A percentile compares a stretch with the other conserved stretches of the same genome.
Conservation (phyloP, 495 filamentous ascomycete species). For the Hypoxylon crocopeplum region DNA sequence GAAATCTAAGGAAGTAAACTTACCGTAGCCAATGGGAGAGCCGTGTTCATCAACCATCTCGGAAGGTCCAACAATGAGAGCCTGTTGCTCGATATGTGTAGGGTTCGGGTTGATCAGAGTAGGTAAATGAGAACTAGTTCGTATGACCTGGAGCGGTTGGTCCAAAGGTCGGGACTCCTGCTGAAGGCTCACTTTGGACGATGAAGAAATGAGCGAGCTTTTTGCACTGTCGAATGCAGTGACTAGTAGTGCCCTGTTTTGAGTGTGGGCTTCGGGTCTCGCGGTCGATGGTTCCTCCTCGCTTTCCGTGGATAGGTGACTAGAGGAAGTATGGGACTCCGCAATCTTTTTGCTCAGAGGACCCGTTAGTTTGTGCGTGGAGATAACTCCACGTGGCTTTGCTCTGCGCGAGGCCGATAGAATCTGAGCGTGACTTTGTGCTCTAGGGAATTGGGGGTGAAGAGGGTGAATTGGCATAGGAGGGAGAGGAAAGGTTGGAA, state of each 20-base stretch:
- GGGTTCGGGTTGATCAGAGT: neutral
- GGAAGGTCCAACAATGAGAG: neutral
- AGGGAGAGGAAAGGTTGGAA: no score
- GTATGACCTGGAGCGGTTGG: neutral
- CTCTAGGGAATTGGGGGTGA: no score
- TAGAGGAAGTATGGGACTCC: no score
- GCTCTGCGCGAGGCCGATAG: no score
- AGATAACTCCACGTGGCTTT: no score
- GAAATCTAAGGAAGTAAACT: neutral
- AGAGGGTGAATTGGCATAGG: no score
- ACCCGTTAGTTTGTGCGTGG: no score
- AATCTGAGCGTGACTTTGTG: no score
- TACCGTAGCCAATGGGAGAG: conserved; percentile 13
- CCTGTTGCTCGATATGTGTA: neutral
- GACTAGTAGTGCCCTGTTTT: neutral
- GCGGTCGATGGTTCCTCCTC: no score
- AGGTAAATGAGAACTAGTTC: conserved; percentile 3
- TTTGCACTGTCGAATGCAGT: neutral
- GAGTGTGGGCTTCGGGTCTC: no score
- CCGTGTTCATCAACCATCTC: neutral
- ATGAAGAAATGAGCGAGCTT: neutral
- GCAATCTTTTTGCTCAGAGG: no score
- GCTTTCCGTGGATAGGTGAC: no score
- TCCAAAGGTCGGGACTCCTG: neutral
- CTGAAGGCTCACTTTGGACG: neutral